These are phyloP conservation scores for Pleurotus platypus DNA, from an alignment of 768 basidiomycete species.

Conservation along the genomic window DNA sequence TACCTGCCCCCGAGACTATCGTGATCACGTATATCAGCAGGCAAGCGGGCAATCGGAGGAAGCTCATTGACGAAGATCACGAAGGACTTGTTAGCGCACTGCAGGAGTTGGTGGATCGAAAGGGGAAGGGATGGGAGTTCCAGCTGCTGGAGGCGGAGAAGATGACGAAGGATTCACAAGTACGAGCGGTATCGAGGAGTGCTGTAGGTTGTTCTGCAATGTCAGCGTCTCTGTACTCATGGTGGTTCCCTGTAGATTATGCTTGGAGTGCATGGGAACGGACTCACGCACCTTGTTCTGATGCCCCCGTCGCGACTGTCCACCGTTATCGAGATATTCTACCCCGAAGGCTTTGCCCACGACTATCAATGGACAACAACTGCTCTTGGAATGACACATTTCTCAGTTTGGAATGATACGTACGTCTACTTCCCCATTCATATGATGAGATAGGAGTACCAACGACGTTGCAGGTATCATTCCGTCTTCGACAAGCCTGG, in stretches of 20 bases:
- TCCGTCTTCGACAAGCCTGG: slow-evolving; percentile 32
- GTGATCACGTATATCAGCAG: slow-evolving; percentile 74
- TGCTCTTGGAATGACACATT: slow-evolving; percentile 72
- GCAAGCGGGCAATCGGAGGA: slow-evolving; percentile 50
- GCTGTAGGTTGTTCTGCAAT: slow-evolving; percentile 45
- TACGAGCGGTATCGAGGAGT: slow-evolving; percentile 59
- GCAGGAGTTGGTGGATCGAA: slow-evolving; percentile 41
- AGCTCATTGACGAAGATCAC: slow-evolving; percentile 55
- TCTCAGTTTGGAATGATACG: slow-evolving; percentile 81
- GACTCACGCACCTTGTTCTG: slow-evolving; percentile 80
- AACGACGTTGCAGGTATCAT: slow-evolving; percentile 27
- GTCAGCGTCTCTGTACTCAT: neutral
- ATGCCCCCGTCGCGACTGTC: slow-evolving; percentile 76
- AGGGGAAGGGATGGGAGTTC: slow-evolving; percentile 51
- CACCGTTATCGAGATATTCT: slow-evolving; percentile 85
- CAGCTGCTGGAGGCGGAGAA: slow-evolving; percentile 60
- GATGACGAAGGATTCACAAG: slow-evolving; percentile 73
- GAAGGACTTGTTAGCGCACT: slow-evolving; percentile 48
- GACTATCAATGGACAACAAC: slow-evolving; percentile 84
- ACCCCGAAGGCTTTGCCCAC: slow-evolving; percentile 75
- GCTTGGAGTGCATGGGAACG: slow-evolving; percentile 77
- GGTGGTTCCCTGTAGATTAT: slow-evolving; percentile 41
- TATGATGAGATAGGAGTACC: neutral
- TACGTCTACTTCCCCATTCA: slow-evolving; percentile 27
- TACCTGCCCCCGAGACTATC: slow-evolving; percentile 44